Conservation (phyloP, 148 eudicot species). For the Spergularia marina region DNA sequence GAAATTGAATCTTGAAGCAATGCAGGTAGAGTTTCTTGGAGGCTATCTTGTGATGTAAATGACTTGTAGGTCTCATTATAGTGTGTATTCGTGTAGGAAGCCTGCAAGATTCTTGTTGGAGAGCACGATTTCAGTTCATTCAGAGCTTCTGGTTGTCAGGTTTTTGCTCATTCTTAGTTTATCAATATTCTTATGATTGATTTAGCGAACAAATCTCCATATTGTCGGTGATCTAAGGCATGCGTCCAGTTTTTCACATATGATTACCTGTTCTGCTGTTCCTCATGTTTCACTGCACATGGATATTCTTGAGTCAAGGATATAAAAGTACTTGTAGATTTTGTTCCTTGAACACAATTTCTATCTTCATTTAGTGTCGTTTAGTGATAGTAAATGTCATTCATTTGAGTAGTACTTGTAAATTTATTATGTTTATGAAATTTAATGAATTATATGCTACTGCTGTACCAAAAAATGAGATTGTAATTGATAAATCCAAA, state of each 20-base stretch:
- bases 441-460: background rate
- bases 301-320: background rate
- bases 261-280: background rate
- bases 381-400: background rate
- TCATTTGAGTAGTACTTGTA: too few relatives aligned
- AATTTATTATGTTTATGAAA: background rate
- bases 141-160: slow-evolving; percentile 95
- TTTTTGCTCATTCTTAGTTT: slow-evolving; percentile 16
- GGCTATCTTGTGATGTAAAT: slow-evolving; percentile 1
- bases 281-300: background rate
- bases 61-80: slow-evolving; percentile 5
- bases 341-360: background rate
- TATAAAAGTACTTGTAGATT: background rate
- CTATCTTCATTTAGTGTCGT: background rate
- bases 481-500: background rate
- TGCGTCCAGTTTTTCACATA: background rate
- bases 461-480: background rate
- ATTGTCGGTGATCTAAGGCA: background rate
- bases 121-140: slow-evolving; percentile 95
- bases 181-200: too few relatives aligned
- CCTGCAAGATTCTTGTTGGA: slow-evolving; percentile 82
- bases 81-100: slow-evolving; percentile 45
- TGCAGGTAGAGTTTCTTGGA: slow-evolving; percentile 56
- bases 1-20: slow-evolving; percentile 66
- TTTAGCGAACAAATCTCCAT: too few relatives aligned